A percentile compares a stretch with the other conserved stretches of the same genome.
Evolutionary conservation across 2,329 filamentous ascomycete species (phyloP).

Genomic region (Cladophialophora yegresii): DNA sequence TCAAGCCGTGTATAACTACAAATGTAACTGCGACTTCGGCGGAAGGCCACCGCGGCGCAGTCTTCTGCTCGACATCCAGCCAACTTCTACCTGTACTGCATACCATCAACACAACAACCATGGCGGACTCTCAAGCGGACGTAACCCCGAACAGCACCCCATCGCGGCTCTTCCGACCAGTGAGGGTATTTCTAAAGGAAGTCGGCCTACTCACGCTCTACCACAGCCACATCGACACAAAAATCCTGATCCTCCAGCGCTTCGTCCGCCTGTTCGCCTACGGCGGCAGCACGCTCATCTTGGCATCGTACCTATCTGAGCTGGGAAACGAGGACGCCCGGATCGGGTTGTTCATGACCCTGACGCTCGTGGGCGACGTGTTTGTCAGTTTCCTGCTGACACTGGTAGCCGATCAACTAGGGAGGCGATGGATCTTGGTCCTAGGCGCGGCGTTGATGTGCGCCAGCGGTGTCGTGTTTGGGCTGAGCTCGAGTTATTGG

Average conservation of each 20-base stretch:
- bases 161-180: slow-evolving; percentile 7
- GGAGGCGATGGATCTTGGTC: slow-evolving; percentile 56
- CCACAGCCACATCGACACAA: slow-evolving; percentile 44
- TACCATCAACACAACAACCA: not conserved
- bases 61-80: not conserved
- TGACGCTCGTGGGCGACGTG: slow-evolving; percentile 64
- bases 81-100: not conserved
- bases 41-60: not conserved
- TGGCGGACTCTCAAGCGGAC: slow-evolving; percentile 7
- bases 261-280: slow-evolving; percentile 64
- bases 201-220: slow-evolving; percentile 45
- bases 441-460: slow-evolving; percentile 60
- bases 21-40: not conserved
- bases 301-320: slow-evolving; percentile 63
- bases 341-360: slow-evolving; percentile 66
- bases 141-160: not conserved
- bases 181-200: slow-evolving; percentile 35
- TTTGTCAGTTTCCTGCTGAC: slow-evolving; percentile 60
- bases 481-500: slow-evolving; percentile 57
- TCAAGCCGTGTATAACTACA: not conserved
- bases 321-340: slow-evolving; percentile 58
- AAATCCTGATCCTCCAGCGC: slow-evolving; percentile 47
- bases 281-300: slow-evolving; percentile 61
- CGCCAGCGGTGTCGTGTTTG: slow-evolving; percentile 59
- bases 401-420: slow-evolving; percentile 60